Percentiles rank a stretch among this genome's conserved stretches.
These are phyloP conservation scores for Trifolium fragiferum DNA, from an alignment of 306 rosid genomes.

Conservation along the genomic window DNA sequence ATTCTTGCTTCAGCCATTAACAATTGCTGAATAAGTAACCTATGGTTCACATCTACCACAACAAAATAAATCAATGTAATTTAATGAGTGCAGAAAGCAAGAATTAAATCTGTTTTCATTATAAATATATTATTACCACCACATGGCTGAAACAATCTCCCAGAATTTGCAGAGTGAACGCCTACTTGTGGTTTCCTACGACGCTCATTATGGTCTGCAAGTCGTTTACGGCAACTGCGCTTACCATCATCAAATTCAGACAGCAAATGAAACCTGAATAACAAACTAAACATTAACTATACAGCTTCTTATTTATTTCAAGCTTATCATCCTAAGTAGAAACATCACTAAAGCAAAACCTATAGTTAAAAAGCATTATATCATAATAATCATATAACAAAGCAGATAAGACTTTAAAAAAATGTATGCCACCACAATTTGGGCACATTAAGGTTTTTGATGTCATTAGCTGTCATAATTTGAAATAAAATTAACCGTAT, in stretches of 20 bases:
- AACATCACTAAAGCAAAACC: not conserved
- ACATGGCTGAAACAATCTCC: slow-evolving; percentile 71
- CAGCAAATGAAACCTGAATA: slow-evolving; percentile 87
- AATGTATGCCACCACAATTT: not conserved
- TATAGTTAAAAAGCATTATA: not conserved
- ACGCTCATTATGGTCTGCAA: slow-evolving; percentile 92
- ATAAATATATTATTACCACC: slow-evolving; percentile 54
- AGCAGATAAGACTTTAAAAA: slow-evolving; percentile 8
- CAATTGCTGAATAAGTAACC: slow-evolving; percentile 9
- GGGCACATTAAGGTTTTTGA: not conserved
- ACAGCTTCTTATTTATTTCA: slow-evolving; percentile 29
- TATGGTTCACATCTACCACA: slow-evolving; percentile 29
- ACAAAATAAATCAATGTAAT: slow-evolving; percentile 25
- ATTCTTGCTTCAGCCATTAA: not conserved
- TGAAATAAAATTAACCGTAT: too few relatives aligned
- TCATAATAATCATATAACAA: not conserved
- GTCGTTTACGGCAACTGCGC: slow-evolving; percentile 96
- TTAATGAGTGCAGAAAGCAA: not conserved
- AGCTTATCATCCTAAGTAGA: slow-evolving; percentile 17
- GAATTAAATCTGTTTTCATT: not conserved
- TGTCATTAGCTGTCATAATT: too few relatives aligned
- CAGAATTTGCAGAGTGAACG: slow-evolving; percentile 56
- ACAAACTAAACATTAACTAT: slow-evolving; percentile 47
- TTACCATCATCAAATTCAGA: slow-evolving; percentile 91
- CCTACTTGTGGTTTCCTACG: slow-evolving; percentile 82